Base-by-base conservation (phyloP, 345 rosid species). In the Barbarea vulgaris region DNA sequence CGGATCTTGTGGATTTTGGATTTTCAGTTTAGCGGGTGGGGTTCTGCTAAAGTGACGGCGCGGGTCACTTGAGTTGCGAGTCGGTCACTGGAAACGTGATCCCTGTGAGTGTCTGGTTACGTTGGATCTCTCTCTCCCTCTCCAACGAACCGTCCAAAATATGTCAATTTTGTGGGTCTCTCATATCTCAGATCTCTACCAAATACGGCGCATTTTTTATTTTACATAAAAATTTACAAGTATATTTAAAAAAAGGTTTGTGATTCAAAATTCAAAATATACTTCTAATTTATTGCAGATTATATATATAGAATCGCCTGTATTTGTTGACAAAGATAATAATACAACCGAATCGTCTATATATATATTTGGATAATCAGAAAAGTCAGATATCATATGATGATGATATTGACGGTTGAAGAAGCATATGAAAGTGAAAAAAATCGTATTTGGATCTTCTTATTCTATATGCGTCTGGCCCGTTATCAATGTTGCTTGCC, bases 31-130 rank as follows among this genome's bases (percentile, higher is more conserved):
- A 56, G n/a, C 67, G 17, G 64, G 70, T 60, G 64, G 70, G 66
- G 53, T 21, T 70, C 50, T 55, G 50, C 72, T 77, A 77, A 46
- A 70, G 60, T 28, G 54, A 77, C 80, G 66, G 71, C 70, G 31
- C 31, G 2, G 11, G 69, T 52, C 73, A 75, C 31, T 44, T 41
- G 64, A 57, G 37, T 47, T n/a, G n/a, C n/a, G n/a, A n/a, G n/a
- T n/a, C 54, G 39, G 58, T 56, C 59, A 57, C 59, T 25, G 59
- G 21, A 67, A 59, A 77, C 71, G 70, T 54, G 70, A 76, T 60
- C 56, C 52, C 57, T 72, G 37, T 73, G 42, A 44, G 78, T 59
- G 48, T 75, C 73, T 67, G 11, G 41, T 47, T 65, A 44, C 73
- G 36, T 75, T 67, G 62, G 54, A 59, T 48, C 70, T 57, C 67